Evolutionary conservation across 495 filamentous ascomycete species (phyloP), one percentile per base, ranked within the genome.

Genomic region (Penicillium verhagenii): DNA sequence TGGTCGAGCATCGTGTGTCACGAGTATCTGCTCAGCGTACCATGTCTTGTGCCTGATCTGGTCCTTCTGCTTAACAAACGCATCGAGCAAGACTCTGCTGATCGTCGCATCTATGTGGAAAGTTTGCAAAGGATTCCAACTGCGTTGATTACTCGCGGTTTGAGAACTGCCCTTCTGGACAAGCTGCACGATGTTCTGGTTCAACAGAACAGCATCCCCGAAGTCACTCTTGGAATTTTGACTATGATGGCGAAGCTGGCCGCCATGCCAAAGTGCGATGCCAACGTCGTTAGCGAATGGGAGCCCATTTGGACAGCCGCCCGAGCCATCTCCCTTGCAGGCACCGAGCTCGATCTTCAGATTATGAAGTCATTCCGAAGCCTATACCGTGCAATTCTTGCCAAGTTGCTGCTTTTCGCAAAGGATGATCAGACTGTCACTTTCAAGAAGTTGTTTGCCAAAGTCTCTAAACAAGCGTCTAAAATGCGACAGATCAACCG

Each of bases 231-330:
- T 13, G 72, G 72, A 1, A 54, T 75, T 1, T 40, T 75, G 40
- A 73, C 74, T 1, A 61, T 77, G 59, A 74, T 77, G 74, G 72
- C 74, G 0, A 77, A 74, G 26, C 42, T 77, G 26, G 70, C 72
- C 4, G 68, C 68, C 16, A 71, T 75, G 72, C 68, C 74, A 4
- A 77, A 75, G 53, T 72, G 68, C 21, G 59, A 72, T 28, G 72
- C 74, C 14, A 58, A 53, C 4, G 26, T 77, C 37, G 75, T 71
- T 21, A 61, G 67, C 40, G 68, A 72, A 38, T 75, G 72, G 72
- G 74, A 75, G 19, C 70, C 71, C 7, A 64, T 74, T 39, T 77
- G 68, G 66, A 66, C 63, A 29, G 58, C 68, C 16, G 70, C 72
- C 26, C 74, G 71, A 53, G 62, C 68, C 18, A 59, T 77, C 37